Percentiles rank a stretch among this genome's conserved stretches.
These are phyloP conservation scores for Helicostylum pulchrum DNA, from an alignment of 192 early-diverging fungal genomes.

Conservation along the genomic window DNA sequence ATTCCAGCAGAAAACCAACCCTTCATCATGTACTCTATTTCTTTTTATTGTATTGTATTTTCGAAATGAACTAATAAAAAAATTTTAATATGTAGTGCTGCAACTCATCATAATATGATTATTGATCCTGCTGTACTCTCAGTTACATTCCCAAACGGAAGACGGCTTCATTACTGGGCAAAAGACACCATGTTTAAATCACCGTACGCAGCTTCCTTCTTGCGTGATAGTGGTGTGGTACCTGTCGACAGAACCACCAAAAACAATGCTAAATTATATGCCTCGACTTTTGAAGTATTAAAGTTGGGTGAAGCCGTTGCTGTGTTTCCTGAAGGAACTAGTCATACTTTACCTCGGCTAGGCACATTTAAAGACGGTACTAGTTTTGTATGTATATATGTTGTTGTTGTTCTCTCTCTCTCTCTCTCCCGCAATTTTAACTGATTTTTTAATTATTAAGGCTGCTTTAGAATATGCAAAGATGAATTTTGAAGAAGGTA, in stretches of 20 bases:
- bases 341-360: conserved; percentile 39
- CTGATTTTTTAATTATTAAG: conserved; percentile 8
- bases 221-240: conserved; percentile 40
- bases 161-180: conserved; percentile 51
- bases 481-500: conserved; percentile 20
- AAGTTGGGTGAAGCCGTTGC: conserved; percentile 43
- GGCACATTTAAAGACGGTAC: conserved; percentile 45
- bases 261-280: conserved; percentile 44
- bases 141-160: conserved; percentile 37
- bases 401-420: neutral
- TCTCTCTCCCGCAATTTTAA: neutral
- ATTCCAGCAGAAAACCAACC: conserved; percentile 37
- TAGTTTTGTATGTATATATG: conserved; percentile 37
- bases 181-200: conserved; percentile 47
- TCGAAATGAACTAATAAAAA: neutral
- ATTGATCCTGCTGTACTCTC: conserved; percentile 45
- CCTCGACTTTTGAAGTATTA: conserved; percentile 41
- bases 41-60: neutral
- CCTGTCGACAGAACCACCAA: conserved; percentile 50
- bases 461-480: conserved; percentile 50
- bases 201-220: conserved; percentile 24
- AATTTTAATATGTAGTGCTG: conserved; percentile 19
- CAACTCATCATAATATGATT: conserved; percentile 53
- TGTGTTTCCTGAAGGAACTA: conserved; percentile 51
- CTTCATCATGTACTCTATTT: conserved; percentile 34